Percentiles rank a stretch among this genome's conserved stretches.
These are phyloP conservation scores for Polytrichum formosum DNA, from an alignment of 225 moss, liverwort and hornwort genomes.

Conservation along the genomic window DNA sequence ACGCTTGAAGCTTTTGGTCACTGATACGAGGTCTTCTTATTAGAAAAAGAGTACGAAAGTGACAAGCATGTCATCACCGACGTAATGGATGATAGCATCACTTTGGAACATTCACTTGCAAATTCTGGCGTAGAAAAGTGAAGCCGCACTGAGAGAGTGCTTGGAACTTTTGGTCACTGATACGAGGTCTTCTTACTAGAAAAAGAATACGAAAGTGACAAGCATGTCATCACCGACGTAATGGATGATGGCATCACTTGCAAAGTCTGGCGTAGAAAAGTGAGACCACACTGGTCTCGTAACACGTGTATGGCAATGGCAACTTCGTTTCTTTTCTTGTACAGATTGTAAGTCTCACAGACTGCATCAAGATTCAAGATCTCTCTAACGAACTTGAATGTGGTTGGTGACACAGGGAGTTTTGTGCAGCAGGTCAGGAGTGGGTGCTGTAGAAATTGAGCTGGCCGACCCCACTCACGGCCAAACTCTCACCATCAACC, in stretches of 20 bases:
- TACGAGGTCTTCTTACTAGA: no score
- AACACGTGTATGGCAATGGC: no score
- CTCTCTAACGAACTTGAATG: background rate
- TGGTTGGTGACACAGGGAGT: constrained; percentile 26
- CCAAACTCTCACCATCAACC: constrained; percentile 23
- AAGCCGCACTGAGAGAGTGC: no score
- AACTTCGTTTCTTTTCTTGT: no score
- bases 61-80: no score
- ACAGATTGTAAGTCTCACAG: background rate
- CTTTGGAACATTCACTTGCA: background rate
- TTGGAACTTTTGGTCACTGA: no score
- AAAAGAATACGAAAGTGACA: no score
- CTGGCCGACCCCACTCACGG: constrained; percentile 17
- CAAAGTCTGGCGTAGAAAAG: background rate
- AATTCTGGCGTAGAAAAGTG: background rate
- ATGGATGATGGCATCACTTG: background rate
- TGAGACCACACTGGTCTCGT: background rate
- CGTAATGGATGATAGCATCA: no score
- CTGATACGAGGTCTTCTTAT: no score
- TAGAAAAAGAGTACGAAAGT: no score
- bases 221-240: no score
- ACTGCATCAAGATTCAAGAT: background rate
- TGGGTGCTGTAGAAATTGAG: constrained; percentile 23
- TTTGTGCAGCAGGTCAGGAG: constrained; percentile 39
- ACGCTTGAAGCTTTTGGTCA: no score